Base-by-base conservation (phyloP, 352 stramenopile species). In the Globisporangium acanthophoron region DNA sequence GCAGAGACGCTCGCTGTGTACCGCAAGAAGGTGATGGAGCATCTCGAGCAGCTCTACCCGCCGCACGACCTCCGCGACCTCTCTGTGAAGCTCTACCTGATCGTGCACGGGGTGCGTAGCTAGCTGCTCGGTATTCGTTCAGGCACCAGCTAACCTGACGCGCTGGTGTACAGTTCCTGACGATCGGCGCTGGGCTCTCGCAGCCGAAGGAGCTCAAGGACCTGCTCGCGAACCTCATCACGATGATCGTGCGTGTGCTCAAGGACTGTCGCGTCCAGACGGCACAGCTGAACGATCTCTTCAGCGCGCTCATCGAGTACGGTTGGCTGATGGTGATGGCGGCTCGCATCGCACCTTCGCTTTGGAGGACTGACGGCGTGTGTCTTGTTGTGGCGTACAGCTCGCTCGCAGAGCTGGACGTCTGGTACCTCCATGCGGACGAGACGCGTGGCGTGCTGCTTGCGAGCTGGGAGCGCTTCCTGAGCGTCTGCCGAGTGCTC, bases 121-220 rank as follows among this genome's bases (percentile, higher is more conserved):
- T 31, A 24, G 27, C 41, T 11, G 24, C 8, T n/a, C 4, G 37
- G 44, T 53, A 1, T 11, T 37, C 18, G 5, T 46, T 5, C 12
- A 46, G 16, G 37, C 35, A 35, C 0, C 31, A 35, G 31, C 31
- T 35, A 35, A 8, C 33, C 8, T 12, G 8, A 39, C 33, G 33
- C 5, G 0, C 11, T 21, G 5, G 21, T 49, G 29, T 5, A 13
- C 18, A 76, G 67, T 65, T 92, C 41, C 47, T 92, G 52, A 85
- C 80, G 21, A 90, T 92, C 48, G 82, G 82, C 21, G 82, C 79
- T 20, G 79, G 78, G 12, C 63, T 92, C 44, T 92, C 82, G 16
- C 80, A 90, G 62, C 74, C 78, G 3, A 90, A 92, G 54, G 82
- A 90, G 48, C 65, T 90, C 35, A 87, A 89, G 49, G 74, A 89